Conservation (phyloP, 163 green algal species). For the Scenedesmus sp. region DNA sequence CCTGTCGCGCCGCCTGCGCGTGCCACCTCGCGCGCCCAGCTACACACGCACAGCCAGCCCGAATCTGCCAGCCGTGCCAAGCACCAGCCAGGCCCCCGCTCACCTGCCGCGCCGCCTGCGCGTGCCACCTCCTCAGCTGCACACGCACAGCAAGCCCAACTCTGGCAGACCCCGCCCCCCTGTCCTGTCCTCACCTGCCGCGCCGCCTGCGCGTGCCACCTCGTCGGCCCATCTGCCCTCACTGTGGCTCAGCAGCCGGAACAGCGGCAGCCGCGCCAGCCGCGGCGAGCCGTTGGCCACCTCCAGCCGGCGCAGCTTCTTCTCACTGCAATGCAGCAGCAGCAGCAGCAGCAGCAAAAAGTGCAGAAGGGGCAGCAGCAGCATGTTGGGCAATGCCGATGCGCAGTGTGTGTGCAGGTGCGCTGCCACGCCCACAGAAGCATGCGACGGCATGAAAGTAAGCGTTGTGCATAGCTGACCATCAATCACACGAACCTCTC, state of each 20-base stretch:
- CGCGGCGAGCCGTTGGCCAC: not conserved
- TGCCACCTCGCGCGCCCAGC: conserved; percentile 36
- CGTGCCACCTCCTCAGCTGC: too few relatives aligned
- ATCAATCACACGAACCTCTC: too few relatives aligned
- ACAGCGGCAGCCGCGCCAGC: conserved; percentile 37
- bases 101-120: too few relatives aligned
- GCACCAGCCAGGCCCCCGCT: not conserved
- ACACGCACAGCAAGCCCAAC: too few relatives aligned
- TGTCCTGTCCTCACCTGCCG: not conserved
- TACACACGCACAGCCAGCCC: not conserved
- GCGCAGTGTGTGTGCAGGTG: too few relatives aligned
- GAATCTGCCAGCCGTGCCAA: too few relatives aligned
- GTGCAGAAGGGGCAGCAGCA: not conserved
- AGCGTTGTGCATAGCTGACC: not conserved
- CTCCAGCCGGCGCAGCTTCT: conserved; percentile 53
- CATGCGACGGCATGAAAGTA: not conserved
- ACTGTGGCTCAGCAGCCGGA: conserved; percentile 36
- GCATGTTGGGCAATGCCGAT: too few relatives aligned
- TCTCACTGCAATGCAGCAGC: conserved; percentile 39
- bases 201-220: conserved; percentile 7
- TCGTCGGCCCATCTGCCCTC: conserved; percentile 47
- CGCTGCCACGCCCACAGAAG: not conserved
- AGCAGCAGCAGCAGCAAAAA: not conserved
- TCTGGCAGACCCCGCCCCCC: not conserved
- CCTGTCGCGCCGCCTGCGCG: conserved; percentile 16